A percentile compares a stretch with the other conserved stretches of the same genome.
Evolutionary conservation across 345 rosid species (phyloP).

Genomic region (Draba incana): DNA sequence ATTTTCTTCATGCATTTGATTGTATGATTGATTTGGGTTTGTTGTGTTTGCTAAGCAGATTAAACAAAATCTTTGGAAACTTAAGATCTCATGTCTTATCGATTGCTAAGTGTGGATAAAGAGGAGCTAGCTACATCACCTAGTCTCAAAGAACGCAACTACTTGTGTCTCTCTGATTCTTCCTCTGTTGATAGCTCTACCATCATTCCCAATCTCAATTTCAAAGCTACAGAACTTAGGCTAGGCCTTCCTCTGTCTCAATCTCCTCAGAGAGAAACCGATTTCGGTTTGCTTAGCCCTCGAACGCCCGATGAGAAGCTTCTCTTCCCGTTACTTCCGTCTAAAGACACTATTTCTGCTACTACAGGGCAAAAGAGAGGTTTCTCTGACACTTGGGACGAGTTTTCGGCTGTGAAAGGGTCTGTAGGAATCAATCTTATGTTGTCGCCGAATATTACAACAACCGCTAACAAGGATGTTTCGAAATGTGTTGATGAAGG

Average conservation of each 20-base stretch:
- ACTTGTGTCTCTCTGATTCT: conserved; percentile 73
- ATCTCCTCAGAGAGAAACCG: conserved; percentile 65
- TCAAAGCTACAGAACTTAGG: conserved; percentile 84
- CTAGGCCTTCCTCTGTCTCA: conserved; percentile 87
- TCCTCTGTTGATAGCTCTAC: conserved; percentile 80
- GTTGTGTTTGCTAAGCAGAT: conserved; percentile 32
- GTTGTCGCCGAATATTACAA: conserved; percentile 41
- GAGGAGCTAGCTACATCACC: conserved; percentile 58
- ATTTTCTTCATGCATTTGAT: conserved; percentile 17
- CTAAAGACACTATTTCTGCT: conserved; percentile 54
- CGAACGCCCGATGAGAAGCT: conserved; percentile 70
- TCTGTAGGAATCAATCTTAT: conserved; percentile 56
- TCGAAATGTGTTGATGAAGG: conserved; percentile 48
- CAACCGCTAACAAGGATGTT: conserved; percentile 52
- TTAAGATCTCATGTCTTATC: conserved; percentile 67
- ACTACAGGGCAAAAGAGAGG: conserved; percentile 69
- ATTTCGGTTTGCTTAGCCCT: conserved; percentile 48
- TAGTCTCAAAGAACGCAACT: conserved; percentile 69
- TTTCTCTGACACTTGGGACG: conserved; percentile 72
- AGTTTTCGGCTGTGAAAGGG: conserved; percentile 64
- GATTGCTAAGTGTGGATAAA: conserved; percentile 50
- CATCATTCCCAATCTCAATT: conserved; percentile 59
- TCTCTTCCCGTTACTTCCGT: conserved; percentile 75
- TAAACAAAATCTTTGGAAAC: neutral
- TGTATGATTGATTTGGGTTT: neutral